Conservation (phyloP, 116 monocot species). For the Cymodocea nodosa region DNA sequence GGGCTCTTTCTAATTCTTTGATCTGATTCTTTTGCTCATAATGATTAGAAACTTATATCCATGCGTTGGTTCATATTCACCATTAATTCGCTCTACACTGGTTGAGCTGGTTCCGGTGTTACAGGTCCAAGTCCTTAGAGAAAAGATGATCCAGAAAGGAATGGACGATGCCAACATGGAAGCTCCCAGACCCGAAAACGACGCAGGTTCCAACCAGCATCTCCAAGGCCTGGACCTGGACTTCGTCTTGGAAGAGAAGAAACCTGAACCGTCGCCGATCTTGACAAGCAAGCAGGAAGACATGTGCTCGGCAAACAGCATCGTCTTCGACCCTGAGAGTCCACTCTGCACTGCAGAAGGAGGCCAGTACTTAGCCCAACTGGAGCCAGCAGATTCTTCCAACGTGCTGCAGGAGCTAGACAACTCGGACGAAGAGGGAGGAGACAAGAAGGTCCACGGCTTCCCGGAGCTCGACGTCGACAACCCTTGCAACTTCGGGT, state of each 20-base stretch:
- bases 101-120: neutral
- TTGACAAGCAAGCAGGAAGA: slow-evolving; percentile 35
- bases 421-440: slow-evolving; percentile 28
- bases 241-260: neutral
- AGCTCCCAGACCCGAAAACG: neutral
- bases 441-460: slow-evolving; percentile 6
- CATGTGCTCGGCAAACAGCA: slow-evolving; percentile 34
- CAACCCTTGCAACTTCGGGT: slow-evolving; percentile 12
- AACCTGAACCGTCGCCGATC: neutral
- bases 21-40: no score
- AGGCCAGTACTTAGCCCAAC: neutral
- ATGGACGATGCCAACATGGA: neutral
- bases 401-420: slow-evolving; percentile 17
- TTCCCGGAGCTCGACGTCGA: slow-evolving; percentile 31
- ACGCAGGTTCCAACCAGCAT: neutral
- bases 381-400: slow-evolving; percentile 18
- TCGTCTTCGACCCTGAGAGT: slow-evolving; percentile 25
- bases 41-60: no score
- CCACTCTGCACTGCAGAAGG: slow-evolving; percentile 16
- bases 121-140: slow-evolving; percentile 30
- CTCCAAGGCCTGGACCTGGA: neutral
- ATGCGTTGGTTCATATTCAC: no score
- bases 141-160: slow-evolving; percentile 26
- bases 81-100: no score
- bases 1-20: no score